These are phyloP conservation scores for Lactarius hatsudake DNA, from an alignment of 768 basidiomycete species.

Conservation along the genomic window DNA sequence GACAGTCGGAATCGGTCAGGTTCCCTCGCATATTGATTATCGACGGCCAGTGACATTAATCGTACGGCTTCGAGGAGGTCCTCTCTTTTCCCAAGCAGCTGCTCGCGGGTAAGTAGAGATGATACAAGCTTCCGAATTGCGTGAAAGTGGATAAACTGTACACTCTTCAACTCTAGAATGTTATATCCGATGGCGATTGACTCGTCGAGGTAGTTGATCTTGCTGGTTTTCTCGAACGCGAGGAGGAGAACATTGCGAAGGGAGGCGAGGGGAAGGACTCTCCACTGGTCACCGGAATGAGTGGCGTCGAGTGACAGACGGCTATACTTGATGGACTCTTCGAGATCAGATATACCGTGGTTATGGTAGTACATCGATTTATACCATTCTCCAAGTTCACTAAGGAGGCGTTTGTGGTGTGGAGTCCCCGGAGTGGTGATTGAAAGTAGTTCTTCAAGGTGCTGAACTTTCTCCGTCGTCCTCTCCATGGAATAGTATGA, in stretches of 20 bases:
- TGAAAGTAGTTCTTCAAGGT: not conserved
- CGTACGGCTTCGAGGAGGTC: not conserved
- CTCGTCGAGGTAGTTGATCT: not conserved
- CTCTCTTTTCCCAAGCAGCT: not conserved
- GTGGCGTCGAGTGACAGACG: not conserved
- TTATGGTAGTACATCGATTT: not conserved
- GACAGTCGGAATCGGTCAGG: not conserved
- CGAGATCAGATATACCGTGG: not conserved
- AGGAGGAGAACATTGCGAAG: not conserved
- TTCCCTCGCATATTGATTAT: not conserved
- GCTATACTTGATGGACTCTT: not conserved
- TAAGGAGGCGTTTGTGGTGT: not conserved
- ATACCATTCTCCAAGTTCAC: not conserved
- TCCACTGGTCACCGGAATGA: not conserved
- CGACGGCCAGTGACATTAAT: not conserved
- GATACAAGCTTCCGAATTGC: not conserved
- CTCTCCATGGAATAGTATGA: no score
- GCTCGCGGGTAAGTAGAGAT: not conserved
- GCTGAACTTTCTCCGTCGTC: not conserved
- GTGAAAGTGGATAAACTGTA: not conserved
- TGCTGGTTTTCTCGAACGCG: not conserved
- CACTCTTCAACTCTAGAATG: not conserved
- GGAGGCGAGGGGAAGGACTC: not conserved
- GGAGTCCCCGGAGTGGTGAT: not conserved
- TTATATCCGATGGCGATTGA: not conserved